A percentile compares a stretch with the other conserved stretches of the same genome.
Evolutionary conservation across 257 asterid genomes (phyloP).

Genomic region (Solanum microdontum): DNA sequence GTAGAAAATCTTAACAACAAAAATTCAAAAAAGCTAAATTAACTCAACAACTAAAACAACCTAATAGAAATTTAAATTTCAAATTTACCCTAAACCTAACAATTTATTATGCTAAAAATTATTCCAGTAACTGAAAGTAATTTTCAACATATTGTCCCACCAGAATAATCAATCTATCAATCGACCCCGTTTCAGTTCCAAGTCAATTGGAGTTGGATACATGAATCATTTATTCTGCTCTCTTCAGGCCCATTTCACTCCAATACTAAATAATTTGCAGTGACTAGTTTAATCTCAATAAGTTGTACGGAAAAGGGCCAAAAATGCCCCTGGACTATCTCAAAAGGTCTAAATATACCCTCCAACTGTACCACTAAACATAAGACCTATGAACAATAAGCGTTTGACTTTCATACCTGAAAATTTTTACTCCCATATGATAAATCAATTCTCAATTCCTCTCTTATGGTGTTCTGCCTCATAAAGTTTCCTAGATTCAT

Average conservation of each 20-base stretch:
- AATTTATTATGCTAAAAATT: not conserved
- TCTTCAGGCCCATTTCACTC: not conserved
- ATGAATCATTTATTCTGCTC: not conserved
- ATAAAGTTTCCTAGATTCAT: not conserved
- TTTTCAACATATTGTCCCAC: not conserved
- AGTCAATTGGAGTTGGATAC: not conserved
- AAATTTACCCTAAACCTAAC: not conserved
- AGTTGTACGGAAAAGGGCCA: not conserved
- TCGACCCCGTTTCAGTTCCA: not conserved
- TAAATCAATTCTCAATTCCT: not conserved
- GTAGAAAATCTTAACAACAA: not conserved
- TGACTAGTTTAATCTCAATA: not conserved
- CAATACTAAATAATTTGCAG: not conserved
- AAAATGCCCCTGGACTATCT: not conserved
- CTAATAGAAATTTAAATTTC: not conserved
- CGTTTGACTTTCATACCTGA: not conserved
- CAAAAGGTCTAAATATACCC: not conserved
- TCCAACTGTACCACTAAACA: not conserved
- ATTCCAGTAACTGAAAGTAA: not conserved
- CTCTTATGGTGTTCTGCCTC: not conserved
- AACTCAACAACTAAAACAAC: not conserved
- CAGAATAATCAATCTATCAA: not conserved
- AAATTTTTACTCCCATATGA: not conserved
- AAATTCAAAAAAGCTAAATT: not conserved
- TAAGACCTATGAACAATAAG: not conserved